phyloP scores from a whole-genome alignment of 352 stramenopile genomes.

The Chrysophaeum taylorii region DNA sequence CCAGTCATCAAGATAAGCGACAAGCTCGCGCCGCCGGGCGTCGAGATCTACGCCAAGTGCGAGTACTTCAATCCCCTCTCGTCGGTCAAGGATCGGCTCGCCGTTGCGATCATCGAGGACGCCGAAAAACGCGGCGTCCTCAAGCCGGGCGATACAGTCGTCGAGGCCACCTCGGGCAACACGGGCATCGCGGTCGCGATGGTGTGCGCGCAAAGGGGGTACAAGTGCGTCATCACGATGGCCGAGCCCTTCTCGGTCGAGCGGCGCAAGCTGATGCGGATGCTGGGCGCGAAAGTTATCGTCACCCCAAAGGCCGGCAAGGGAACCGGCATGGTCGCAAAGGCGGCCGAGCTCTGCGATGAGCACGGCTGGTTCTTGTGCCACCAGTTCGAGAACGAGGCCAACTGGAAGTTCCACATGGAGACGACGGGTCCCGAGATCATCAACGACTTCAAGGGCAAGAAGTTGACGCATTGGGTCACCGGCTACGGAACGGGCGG shows the following conservation, averaged over 20 bases:
- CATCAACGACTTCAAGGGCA: slow-evolving; percentile 29
- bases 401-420: slow-evolving; percentile 39
- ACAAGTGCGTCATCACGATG: slow-evolving; percentile 88
- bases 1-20: slow-evolving; percentile 47
- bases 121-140: slow-evolving; percentile 71
- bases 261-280: slow-evolving; percentile 48
- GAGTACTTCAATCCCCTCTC: slow-evolving; percentile 54
- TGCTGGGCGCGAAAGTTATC: slow-evolving; percentile 49
- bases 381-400: slow-evolving; percentile 51
- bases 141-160: slow-evolving; percentile 72
- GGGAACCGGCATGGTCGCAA: slow-evolving; percentile 53
- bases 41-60: slow-evolving; percentile 48
- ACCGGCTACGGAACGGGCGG: slow-evolving; percentile 43
- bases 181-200: slow-evolving; percentile 91
- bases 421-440: slow-evolving; percentile 34
- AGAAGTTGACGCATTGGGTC: slow-evolving; percentile 37
- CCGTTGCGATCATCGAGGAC: slow-evolving; percentile 83
- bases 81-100: slow-evolving; percentile 66
- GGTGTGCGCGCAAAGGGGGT: slow-evolving; percentile 74
- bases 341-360: slow-evolving; percentile 48
- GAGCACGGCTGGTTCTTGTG: slow-evolving; percentile 49
- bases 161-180: slow-evolving; percentile 90
- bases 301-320: slow-evolving; percentile 41
- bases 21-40: slow-evolving; percentile 33
- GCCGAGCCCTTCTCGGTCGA: slow-evolving; percentile 65